Evolutionary conservation across 139 green algal genomes (phyloP).

Genomic region (Chlorella sp.): DNA sequence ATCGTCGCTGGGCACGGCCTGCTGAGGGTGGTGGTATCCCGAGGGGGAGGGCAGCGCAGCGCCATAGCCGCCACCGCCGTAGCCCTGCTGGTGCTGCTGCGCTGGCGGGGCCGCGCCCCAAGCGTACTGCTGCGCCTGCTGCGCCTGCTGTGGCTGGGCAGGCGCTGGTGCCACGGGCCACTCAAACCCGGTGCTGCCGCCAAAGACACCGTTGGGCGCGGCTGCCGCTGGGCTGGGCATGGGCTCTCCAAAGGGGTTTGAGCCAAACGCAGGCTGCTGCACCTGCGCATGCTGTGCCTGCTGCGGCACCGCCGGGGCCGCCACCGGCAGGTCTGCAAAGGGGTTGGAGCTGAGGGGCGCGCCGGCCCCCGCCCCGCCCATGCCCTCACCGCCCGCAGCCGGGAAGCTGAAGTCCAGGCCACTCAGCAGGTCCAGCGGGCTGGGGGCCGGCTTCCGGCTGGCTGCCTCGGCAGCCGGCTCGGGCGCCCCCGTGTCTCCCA

Average conservation of each 20-base stretch:
- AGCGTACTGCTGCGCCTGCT: neutral
- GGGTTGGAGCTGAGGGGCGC: slow-evolving; percentile 18
- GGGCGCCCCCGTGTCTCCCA: slow-evolving; percentile 36
- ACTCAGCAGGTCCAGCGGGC: slow-evolving; percentile 39
- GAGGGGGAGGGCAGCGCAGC: neutral
- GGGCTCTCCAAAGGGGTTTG: slow-evolving; percentile 32
- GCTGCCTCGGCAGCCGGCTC: neutral
- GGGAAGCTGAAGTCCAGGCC: slow-evolving; percentile 40
- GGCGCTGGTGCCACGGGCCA: neutral
- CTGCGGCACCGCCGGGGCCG: neutral
- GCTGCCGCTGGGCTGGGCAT: slow-evolving; percentile 17
- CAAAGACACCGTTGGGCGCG: neutral
- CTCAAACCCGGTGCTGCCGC: neutral
- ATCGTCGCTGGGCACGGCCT: slow-evolving; percentile 1
- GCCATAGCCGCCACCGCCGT: neutral
- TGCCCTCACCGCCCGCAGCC: neutral
- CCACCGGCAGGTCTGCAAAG: slow-evolving; percentile 10
- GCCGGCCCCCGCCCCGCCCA: neutral
- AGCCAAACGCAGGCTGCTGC: neutral
- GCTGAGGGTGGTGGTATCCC: neutral
- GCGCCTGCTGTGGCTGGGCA: neutral
- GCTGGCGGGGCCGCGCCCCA: neutral
- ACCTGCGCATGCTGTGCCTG: neutral
- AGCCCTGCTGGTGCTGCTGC: slow-evolving; percentile 29
- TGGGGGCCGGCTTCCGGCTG: neutral